Base-by-base conservation (phyloP, 106 monocot genomes). In the Triglochin maritima region DNA sequence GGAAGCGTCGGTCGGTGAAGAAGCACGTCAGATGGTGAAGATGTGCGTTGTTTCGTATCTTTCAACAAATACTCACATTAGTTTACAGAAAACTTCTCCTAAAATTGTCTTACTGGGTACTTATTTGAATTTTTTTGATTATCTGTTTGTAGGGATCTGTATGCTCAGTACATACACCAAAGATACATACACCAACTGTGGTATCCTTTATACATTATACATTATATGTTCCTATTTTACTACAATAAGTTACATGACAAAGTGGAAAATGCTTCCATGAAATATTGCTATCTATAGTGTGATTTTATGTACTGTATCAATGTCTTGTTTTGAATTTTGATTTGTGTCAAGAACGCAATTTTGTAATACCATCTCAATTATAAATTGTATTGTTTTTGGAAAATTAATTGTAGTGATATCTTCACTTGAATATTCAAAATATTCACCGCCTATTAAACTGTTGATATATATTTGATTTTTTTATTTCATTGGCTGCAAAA, bases 81-180 rank as follows among this genome's bases (percentile, higher is more conserved):
- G 52, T 52, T 52, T 11, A 8, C 11, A 52, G 52, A 52, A 52
- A 52, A 52, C 11, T 11, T 11, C 11, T 6, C 11, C 52, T 52
- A 52, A 52, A 52, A 52, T 52, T 6, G 52, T 52, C 52, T 8
- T 6, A 52, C 52, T 6, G 9, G 7, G 52, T 6, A 7, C 52
- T 52, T 0, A 52, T 52, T 8, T 52, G 52, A 52, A 8, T 52
- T 63, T 63, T 7, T 10, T 63, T 59, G 5, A 4, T 44, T 46
- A 63, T 52, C 52, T 59, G 14, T 10, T 59, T 59, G 5, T 41
- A 66, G 66, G 66, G 66, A 66, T 66, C 66, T 66, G 8, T 66
- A 66, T 41, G 66, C 15, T 9, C 66, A 66, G 43, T 66, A 66
- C 43, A 66, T 66, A 47, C 17, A 44, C 17, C 9, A 44, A 56